Evolutionary conservation across 768 basidiomycete species (phyloP), one percentile per base, ranked within the genome.

Genomic region (Tephrocybe sp.): DNA sequence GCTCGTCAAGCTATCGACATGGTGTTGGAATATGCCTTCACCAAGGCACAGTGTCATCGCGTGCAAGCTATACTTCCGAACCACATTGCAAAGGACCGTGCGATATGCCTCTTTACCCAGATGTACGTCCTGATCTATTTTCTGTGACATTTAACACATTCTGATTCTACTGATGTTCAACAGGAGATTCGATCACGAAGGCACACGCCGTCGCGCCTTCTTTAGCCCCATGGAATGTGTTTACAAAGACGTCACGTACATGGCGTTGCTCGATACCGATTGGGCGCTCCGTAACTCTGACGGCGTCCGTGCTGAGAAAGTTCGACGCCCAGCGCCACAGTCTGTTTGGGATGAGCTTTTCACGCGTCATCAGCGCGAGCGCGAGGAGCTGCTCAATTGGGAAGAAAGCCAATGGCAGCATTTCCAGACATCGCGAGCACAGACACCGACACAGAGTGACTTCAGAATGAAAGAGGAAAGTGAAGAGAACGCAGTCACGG

Each of bases 261-360:
- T 86, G 28, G 83, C 76, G 6, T 72, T 87, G 57, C 63, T 87
- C 46, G 84, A 78, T 40, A 85, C 80, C 0, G 84, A 86, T 39
- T 86, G 83, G 83, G 48, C 67, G 21, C 55, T 80, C 32, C 72
- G 52, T 30, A 48, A 48, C 21, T 34, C 39, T 38, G n/a, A 26
- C 17, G 33, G 45, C 12, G 24, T 20, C 30, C 4, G 20, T 9
- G 25, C 18, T 1, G 24, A 23, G 52, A 65, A 17, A 47, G 53
- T 11, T 61, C 62, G 40, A 58, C 63, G 58, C 3, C 55, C 60
- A 15, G 68, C 75, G 0, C 72, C 75, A 0, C 60, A 64, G 34
- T 73, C 76, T 0, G 61, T 80, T 3, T 87, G 85, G 85, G 84
- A 85, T 46, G 85, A 84, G 58, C 68, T 87, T 46, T 71, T 87